phyloP scores from a whole-genome alignment of 2,329 filamentous ascomycete species.

The Fusarium liriodendri region DNA sequence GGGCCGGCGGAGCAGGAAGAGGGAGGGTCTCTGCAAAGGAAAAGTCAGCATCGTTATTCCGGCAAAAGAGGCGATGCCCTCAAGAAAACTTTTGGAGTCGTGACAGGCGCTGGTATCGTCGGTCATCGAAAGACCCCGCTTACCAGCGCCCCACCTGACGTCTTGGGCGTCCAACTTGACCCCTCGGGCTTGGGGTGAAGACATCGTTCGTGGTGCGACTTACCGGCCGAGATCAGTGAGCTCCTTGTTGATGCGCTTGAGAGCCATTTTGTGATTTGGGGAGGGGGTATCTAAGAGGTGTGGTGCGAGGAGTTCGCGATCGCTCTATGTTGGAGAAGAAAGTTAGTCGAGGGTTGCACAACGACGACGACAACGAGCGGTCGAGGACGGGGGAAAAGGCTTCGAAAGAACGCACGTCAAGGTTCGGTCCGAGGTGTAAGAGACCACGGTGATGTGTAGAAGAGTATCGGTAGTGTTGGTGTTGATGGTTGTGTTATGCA shows the following conservation, averaged over 20 bases:
- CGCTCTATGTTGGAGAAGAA: constrained; percentile 34
- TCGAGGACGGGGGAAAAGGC: constrained; percentile 19
- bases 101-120: constrained; percentile 28
- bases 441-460: constrained; percentile 9
- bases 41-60: constrained; percentile 33
- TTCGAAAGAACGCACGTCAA: constrained; percentile 44
- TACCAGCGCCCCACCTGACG: constrained; percentile 52
- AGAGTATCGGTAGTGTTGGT: constrained; percentile 15
- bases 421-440: constrained; percentile 35
- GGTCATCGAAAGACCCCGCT: constrained; percentile 49
- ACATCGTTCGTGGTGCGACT: constrained; percentile 48
- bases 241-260: constrained; percentile 96
- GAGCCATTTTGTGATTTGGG: constrained; percentile 72
- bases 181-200: constrained; percentile 34
- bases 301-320: constrained; percentile 43
- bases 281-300: constrained; percentile 42
- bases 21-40: constrained; percentile 83
- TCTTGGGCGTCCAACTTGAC: constrained; percentile 44
- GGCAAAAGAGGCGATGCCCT: neutral
- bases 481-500: constrained; percentile 23
- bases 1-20: constrained; percentile 98
- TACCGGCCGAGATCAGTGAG: constrained; percentile 91
- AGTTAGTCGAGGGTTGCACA: constrained; percentile 40
- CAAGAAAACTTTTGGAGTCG: constrained; percentile 3
- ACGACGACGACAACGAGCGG: constrained; percentile 8